Percentiles rank a stretch among this genome's conserved stretches.
phyloP scores from a whole-genome alignment of 2,329 filamentous ascomycete genomes.

The Beauveria sp. region DNA sequence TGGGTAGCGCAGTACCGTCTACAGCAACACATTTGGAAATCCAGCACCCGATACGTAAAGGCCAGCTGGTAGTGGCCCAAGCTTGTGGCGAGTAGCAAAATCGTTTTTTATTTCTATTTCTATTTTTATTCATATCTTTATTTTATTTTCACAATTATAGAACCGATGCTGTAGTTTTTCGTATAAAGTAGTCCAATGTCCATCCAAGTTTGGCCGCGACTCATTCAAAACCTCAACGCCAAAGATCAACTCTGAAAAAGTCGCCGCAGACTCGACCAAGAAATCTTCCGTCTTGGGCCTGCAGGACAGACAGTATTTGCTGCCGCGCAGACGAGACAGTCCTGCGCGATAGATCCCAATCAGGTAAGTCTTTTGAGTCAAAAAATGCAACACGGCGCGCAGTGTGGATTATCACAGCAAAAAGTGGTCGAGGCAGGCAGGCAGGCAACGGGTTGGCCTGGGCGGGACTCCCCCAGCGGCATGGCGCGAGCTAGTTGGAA shows the following conservation, averaged over 20 bases:
- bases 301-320: background rate
- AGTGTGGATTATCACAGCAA: constrained; percentile 2
- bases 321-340: constrained; percentile 5
- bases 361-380: constrained; percentile 10
- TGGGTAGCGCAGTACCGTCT: background rate
- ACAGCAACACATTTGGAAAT: background rate
- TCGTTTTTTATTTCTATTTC: background rate
- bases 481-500: background rate
- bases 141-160: too few species aligned
- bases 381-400: background rate
- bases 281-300: background rate
- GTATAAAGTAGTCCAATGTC: background rate
- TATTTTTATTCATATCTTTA: too few species aligned
- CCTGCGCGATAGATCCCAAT: background rate
- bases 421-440: background rate
- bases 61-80: constrained; percentile 3
- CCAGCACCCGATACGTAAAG: background rate
- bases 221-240: background rate
- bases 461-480: background rate
- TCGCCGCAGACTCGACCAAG: background rate
- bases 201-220: background rate
- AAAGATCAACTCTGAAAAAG: background rate
- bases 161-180: background rate
- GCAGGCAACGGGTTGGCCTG: background rate
- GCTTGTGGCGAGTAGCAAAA: background rate